Base-by-base conservation (phyloP, 192 early-diverging fungal species). In the Backusella luteola region DNA sequence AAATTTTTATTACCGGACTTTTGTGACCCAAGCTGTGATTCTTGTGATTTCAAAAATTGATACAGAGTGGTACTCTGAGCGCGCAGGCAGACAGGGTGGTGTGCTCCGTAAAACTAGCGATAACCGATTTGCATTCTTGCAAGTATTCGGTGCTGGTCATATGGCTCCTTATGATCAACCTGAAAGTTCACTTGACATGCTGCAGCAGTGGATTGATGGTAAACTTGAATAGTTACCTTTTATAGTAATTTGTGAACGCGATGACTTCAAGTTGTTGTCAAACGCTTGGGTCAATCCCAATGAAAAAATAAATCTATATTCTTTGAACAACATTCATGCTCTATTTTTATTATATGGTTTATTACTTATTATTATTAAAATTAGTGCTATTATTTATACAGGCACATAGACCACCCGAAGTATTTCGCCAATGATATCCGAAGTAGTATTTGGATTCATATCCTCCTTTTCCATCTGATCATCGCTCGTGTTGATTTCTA, bases 161-260 rank as follows among this genome's bases (percentile, higher is more conserved):
- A 96, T 96, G 94, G 89, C 87, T 67, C 97, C 97, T 15, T 95
- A 96, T 78, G 97, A 98, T 83, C 93, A 96, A 86, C 94, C 95
- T 68, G 88, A 86, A 72, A 88, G 87, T 78, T 85, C 90, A 36
- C 81, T 92, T 35, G 95, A 96, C 84, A 91, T 98, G 89, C 88
- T 98, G 76, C 96, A 95, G 85, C 84, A 85, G 66, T 98, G 96
- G 95, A 76, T 96, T 56, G 6, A 29, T 19, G 66, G 66, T 35
- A 29, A 42, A 41, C 73, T 74, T 66, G 34, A 66, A 1, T 66
- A 42, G 14, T 26, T 32, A n/a, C 2, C 5, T 17, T 59, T 29
- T 15, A 29, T 21, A 39, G 32, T 8, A 19, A 32, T 67, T 49
- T 66, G n/a, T 21, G 6, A 26, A 56, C 6, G n/a, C 2, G 42